A percentile compares a stretch with the other conserved stretches of the same genome.
phyloP scores from a whole-genome alignment of 2,329 filamentous ascomycete genomes.

The Trichoderma hamatum region DNA sequence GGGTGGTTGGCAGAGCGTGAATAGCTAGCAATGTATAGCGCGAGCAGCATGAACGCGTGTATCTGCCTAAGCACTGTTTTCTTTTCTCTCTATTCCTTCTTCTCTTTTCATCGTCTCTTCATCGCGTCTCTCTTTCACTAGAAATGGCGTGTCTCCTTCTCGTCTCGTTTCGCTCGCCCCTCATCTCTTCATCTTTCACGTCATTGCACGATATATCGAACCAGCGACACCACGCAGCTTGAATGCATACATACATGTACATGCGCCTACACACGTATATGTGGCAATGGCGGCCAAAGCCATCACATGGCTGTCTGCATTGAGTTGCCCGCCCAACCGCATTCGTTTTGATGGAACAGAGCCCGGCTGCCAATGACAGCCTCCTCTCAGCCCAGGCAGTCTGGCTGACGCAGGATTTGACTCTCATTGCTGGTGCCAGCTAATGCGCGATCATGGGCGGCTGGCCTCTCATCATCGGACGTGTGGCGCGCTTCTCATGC shows the following conservation, averaged over 20 bases:
- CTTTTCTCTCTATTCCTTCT: neutral
- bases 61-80: neutral
- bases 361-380: neutral
- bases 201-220: neutral
- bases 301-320: conserved; percentile 1
- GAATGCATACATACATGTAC: conserved; percentile 8
- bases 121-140: neutral
- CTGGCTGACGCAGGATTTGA: neutral
- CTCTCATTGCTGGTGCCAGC: neutral
- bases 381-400: neutral
- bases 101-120: neutral
- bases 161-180: neutral
- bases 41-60: neutral
- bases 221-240: neutral
- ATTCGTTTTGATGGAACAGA: neutral
- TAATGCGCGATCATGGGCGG: conserved; percentile 3
- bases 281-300: neutral
- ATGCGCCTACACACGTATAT: neutral
- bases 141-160: neutral
- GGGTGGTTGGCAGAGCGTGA: conserved; percentile 8
- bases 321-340: neutral
- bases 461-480: conserved; percentile 17
- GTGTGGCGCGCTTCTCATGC: conserved; percentile 10
- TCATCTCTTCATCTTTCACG: neutral
- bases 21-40: neutral